Evolutionary conservation across 306 rosid species (phyloP).

Genomic region (Prosopis cineraria): DNA sequence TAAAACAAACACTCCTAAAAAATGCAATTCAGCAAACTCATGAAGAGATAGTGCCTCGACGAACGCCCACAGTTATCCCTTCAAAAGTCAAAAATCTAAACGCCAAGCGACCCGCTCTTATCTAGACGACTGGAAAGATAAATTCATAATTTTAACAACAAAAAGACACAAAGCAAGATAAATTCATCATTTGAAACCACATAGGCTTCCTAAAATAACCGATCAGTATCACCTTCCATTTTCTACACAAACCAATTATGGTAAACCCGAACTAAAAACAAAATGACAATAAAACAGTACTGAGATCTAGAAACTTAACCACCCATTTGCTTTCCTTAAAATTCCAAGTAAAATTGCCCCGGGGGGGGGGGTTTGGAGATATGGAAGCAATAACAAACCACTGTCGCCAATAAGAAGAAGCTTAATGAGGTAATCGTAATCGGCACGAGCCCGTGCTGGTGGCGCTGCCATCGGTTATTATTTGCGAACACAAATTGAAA

Average conservation of each 20-base stretch:
- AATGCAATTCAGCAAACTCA: not conserved
- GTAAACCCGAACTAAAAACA: not conserved
- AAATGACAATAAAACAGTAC: not conserved
- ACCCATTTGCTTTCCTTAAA: constrained; percentile 21
- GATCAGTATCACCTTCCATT: not conserved
- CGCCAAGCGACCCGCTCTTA: not conserved
- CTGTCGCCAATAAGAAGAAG: constrained; percentile 92
- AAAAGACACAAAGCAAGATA: not conserved
- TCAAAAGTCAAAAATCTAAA: constrained; percentile 3
- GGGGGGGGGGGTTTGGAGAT: no score
- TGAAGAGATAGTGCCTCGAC: not conserved
- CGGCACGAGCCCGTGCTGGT: constrained; percentile 85
- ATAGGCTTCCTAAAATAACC: not conserved
- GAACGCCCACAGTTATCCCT: not conserved
- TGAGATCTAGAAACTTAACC: not conserved
- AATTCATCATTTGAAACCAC: not conserved
- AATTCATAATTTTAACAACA: not conserved
- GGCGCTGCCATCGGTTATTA: constrained; percentile 62
- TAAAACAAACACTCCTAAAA: not conserved
- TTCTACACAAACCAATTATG: not conserved
- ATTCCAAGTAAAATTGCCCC: constrained; percentile 24
- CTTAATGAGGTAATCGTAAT: constrained; percentile 89
- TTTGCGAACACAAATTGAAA: constrained; percentile 26
- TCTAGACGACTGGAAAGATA: not conserved
- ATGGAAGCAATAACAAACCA: constrained; percentile 44